A percentile compares a stretch with the other conserved stretches of the same genome.
phyloP scores from a whole-genome alignment of 495 filamentous ascomycete genomes.

The Tuber umbilicatum region DNA sequence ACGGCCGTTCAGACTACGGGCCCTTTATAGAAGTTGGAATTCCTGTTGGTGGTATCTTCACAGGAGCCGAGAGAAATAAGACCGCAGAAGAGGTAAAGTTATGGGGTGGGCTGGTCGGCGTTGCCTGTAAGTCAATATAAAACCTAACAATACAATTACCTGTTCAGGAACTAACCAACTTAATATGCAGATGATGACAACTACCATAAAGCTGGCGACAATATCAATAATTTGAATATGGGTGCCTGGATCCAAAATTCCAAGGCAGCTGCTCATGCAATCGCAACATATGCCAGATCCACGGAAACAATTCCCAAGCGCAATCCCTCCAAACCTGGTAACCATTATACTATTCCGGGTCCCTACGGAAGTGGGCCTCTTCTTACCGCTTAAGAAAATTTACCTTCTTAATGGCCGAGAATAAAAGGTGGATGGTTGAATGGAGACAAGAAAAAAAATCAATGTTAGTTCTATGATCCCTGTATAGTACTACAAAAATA shows the following conservation, averaged over 20 bases:
- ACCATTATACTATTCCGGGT: neutral
- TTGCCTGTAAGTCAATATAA: slow-evolving; percentile 49
- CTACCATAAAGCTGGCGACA: slow-evolving; percentile 58
- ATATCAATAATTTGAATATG: slow-evolving; percentile 53
- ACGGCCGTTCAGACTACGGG: slow-evolving; percentile 62
- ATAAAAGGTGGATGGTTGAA: neutral
- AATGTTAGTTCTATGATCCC: neutral
- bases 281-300: slow-evolving; percentile 56
- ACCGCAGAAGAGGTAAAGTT: slow-evolving; percentile 52
- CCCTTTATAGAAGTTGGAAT: slow-evolving; percentile 61
- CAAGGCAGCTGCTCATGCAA: slow-evolving; percentile 56
- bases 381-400: neutral
- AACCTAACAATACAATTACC: neutral
- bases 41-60: slow-evolving; percentile 60
- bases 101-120: slow-evolving; percentile 58
- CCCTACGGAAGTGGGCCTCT: neutral
- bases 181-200: slow-evolving; percentile 52
- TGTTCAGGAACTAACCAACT: slow-evolving; percentile 16
- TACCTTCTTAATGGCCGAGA: neutral
- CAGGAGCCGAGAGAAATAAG: slow-evolving; percentile 62
- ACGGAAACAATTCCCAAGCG: slow-evolving; percentile 43
- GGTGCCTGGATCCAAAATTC: slow-evolving; percentile 57
- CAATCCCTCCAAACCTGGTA: neutral
- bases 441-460: neutral
- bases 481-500: neutral